Evolutionary conservation across 345 rosid species (phyloP), one percentile per base, ranked within the genome.

Genomic region (Hibiscus tridactylites): DNA sequence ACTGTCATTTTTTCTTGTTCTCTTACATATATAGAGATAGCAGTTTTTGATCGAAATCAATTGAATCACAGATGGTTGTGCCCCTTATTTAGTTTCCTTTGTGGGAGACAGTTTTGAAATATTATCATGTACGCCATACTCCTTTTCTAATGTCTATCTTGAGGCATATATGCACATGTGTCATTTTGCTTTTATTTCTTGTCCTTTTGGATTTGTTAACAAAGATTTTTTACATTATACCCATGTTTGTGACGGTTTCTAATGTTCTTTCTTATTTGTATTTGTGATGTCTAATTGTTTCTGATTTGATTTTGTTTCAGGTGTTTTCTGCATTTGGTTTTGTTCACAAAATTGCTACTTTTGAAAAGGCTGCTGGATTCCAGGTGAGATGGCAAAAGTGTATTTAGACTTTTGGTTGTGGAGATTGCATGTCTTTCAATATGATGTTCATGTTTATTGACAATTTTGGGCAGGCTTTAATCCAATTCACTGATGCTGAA

Each of bases 281-380:
- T 60, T 53, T 71, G 10, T 2, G 50, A 33, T 62, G n/a, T 70
- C n/a, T 68, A 28, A 29, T 80, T 39, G 70, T 76, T 65, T 72
- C 64, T 44, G 58, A 73, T 72, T 73, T 21, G 75, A 71, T 60
- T 46, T 74, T 65, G 73, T 86, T 82, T 65, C 86, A 92, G 99
- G 99, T 95, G 8, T 95, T 95, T 84, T 92, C 99, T 76, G 97
- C 97, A 68, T 95, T 92, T 87, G 99, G 99, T 28, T 95, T 88
- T 71, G 99, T 95, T 39, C 97, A 95, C 86, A 95, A 92, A 82
- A 95, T 95, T 76, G 98, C 98, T n/a, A 95, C 98, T 46, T 95
- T 95, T 74, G 98, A 95, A 80, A 95, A 95, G 79, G 97, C 97
- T 70, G 92, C 97, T 65, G 97, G 99, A 68, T 95, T 95, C 80